Conservation (phyloP, 257 asterid genomes). For the Ilex aquifolium region DNA sequence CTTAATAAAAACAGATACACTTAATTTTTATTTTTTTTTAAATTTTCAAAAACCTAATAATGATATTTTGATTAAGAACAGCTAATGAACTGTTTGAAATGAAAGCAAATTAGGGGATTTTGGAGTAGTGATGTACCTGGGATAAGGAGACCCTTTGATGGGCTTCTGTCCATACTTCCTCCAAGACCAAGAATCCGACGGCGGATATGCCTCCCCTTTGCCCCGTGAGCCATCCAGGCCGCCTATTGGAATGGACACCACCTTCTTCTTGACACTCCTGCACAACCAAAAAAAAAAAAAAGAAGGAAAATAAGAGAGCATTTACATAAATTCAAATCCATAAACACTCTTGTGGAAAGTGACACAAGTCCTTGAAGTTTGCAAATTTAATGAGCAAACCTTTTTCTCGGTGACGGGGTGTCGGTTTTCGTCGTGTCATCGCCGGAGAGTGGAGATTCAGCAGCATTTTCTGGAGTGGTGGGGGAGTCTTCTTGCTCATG, state of each 20-base stretch:
- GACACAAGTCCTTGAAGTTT: too few species aligned
- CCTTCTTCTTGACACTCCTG: slow-evolving; percentile 52
- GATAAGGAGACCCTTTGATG: slow-evolving; percentile 77
- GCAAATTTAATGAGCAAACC: slow-evolving; percentile 24
- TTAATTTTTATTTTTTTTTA: too few species aligned
- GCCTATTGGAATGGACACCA: slow-evolving; percentile 43
- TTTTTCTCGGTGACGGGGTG: slow-evolving; percentile 55
- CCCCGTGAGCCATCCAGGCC: slow-evolving; percentile 51
- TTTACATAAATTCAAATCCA: too few species aligned
- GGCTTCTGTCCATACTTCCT: slow-evolving; percentile 87
- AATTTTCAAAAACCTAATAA: too few species aligned
- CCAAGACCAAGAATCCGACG: slow-evolving; percentile 93
- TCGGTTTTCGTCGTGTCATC: slow-evolving; percentile 47
- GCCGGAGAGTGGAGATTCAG: slow-evolving; percentile 44
- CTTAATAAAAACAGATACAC: too few species aligned
- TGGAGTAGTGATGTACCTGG: slow-evolving; percentile 38
- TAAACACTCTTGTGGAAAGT: too few species aligned
- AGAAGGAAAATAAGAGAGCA: background rate
- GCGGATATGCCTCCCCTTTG: slow-evolving; percentile 70
- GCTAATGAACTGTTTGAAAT: too few species aligned
- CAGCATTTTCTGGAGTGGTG: slow-evolving; percentile 32
- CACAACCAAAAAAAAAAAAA: slow-evolving; percentile 12
- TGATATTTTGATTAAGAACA: too few species aligned
- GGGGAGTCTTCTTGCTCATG: slow-evolving; percentile 30
- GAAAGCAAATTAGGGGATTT: too few species aligned